Conservation (phyloP, 2,329 filamentous ascomycete species). For the Setomelanomma holmii region DNA sequence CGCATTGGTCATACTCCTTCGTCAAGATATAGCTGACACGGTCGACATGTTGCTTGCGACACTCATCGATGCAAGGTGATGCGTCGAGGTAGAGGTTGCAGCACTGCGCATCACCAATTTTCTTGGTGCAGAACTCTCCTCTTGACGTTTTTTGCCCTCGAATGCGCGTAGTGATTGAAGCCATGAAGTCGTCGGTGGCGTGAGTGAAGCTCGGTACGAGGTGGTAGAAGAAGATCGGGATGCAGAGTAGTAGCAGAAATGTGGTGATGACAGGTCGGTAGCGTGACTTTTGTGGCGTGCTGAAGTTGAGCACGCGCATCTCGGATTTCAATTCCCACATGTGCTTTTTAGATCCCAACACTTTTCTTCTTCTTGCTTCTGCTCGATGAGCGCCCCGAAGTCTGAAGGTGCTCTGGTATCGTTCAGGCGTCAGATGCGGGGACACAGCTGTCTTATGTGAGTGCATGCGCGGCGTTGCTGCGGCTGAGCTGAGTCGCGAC, state of each 20-base stretch:
- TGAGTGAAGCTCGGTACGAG: slow-evolving; percentile 20
- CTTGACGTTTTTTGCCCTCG: slow-evolving; percentile 1
- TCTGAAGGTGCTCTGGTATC: neutral
- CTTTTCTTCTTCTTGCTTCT: neutral
- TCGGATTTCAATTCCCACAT: neutral
- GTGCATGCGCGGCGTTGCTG: slow-evolving; percentile 9
- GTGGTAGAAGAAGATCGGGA: slow-evolving; percentile 27
- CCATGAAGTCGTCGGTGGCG: slow-evolving; percentile 9
- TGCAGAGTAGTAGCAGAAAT: slow-evolving; percentile 22
- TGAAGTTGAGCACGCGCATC: slow-evolving; percentile 1
- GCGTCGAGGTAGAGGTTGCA: slow-evolving; percentile 35
- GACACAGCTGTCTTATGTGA: slow-evolving; percentile 8
- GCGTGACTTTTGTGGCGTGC: neutral
- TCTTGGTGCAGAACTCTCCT: slow-evolving; percentile 26
- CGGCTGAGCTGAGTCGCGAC: slow-evolving; percentile 11
- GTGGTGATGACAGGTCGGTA: slow-evolving; percentile 10
- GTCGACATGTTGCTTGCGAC: slow-evolving; percentile 30
- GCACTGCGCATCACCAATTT: slow-evolving; percentile 31
- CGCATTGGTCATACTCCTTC: slow-evolving; percentile 37
- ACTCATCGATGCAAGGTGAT: slow-evolving; percentile 37
- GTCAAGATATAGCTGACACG: slow-evolving; percentile 33
- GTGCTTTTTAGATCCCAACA: neutral
- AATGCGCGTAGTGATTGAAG: slow-evolving; percentile 4
- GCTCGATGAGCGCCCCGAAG: neutral
- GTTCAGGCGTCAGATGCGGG: neutral